Conservation (phyloP, 169 alveolate genomes). For the Blepharisma undulans region DNA sequence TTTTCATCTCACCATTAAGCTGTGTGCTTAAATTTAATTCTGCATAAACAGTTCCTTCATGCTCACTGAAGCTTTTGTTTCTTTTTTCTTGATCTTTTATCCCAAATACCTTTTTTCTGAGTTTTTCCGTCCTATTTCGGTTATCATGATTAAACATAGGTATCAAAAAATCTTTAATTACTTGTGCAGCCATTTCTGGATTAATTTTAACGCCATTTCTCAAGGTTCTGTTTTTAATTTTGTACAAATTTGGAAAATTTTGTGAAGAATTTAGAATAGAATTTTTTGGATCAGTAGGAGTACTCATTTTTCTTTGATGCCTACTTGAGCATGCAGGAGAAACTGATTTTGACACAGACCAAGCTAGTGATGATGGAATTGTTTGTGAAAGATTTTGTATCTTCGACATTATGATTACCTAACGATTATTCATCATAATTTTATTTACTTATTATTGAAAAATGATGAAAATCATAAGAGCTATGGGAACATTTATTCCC, state of each 20-base stretch:
- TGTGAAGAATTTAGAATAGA: neutral
- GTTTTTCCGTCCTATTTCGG: neutral
- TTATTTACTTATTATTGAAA: neutral
- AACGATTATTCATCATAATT: neutral
- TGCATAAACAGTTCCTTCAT: conserved; percentile 4
- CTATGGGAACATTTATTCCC: neutral
- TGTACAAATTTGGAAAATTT: neutral
- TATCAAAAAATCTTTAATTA: conserved; percentile 54
- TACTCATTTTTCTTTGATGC: neutral
- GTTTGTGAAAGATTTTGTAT: neutral
- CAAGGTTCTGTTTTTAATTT: neutral
- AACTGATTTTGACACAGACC: neutral
- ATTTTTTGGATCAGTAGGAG: neutral
- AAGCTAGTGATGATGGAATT: neutral
- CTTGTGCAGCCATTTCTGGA: conserved; percentile 66
- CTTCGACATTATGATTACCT: neutral
- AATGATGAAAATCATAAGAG: neutral
- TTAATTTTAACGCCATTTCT: neutral
- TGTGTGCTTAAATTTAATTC: conserved; percentile 28
- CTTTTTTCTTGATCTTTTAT: neutral
- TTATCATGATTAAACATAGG: conserved; percentile 61
- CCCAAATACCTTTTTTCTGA: neutral
- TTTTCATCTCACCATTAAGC: neutral
- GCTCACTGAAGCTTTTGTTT: neutral
- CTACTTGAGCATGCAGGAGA: neutral